Conservation (phyloP, 495 filamentous ascomycete species). For the Geopyxis carbonaria region DNA sequence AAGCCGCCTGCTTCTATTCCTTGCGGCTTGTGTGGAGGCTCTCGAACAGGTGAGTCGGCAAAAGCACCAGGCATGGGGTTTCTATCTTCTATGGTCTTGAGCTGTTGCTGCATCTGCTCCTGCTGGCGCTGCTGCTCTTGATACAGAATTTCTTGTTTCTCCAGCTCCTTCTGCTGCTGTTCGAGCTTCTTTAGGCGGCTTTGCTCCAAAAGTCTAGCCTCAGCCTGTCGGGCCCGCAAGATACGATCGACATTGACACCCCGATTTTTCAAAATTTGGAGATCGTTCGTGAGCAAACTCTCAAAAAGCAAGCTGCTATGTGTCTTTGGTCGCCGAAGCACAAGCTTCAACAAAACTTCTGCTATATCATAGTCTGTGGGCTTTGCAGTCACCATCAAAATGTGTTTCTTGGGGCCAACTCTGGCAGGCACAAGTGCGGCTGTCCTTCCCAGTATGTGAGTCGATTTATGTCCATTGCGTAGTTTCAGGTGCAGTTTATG, state of each 20-base stretch:
- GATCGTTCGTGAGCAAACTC: conserved; percentile 60
- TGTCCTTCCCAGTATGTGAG: conserved; percentile 15
- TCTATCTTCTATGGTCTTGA: conserved; percentile 17
- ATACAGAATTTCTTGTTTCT: conserved; percentile 45
- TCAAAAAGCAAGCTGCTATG: conserved; percentile 75
- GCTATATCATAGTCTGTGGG: conserved; percentile 81
- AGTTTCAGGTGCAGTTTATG: conserved; percentile 56
- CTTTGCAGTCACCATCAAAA: conserved; percentile 43
- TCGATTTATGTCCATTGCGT: conserved; percentile 10
- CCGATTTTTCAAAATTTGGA: conserved; percentile 57
- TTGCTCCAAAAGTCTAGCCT: conserved; percentile 70
- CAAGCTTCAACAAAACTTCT: conserved; percentile 55
- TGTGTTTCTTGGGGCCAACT: conserved; percentile 28
- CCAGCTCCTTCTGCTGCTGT: conserved; percentile 46
- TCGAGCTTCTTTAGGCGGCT: conserved; percentile 60
- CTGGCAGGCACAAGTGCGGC: conserved; percentile 15
- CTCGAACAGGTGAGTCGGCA: conserved; percentile 33
- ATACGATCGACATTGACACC: conserved; percentile 94
- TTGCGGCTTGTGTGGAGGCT: not conserved
- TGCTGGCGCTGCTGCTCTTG: conserved; percentile 30
- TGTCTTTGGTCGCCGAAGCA: conserved; percentile 69
- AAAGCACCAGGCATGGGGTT: conserved; percentile 52
- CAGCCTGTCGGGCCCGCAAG: conserved; percentile 62
- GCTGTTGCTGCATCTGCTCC: conserved; percentile 24
- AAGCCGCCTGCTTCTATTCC: not conserved